These are phyloP conservation scores for Dacryopinax spathularia DNA, from an alignment of 768 basidiomycete genomes.

Conservation along the genomic window DNA sequence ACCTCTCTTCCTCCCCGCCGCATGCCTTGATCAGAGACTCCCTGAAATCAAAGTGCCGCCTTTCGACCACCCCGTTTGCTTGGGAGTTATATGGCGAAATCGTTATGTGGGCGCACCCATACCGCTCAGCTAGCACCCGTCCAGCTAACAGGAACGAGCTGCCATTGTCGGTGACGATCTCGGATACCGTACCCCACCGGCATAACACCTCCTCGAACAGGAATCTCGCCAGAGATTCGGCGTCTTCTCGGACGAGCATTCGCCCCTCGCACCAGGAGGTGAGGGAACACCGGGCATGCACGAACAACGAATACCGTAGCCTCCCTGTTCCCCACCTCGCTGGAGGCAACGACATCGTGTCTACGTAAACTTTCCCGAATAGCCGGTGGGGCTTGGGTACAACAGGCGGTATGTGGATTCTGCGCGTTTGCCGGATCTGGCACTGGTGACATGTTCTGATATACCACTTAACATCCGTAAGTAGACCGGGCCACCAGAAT, in stretches of 20 bases:
- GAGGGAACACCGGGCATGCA: background rate
- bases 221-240: background rate
- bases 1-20: conserved; percentile 22
- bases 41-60: conserved; percentile 23
- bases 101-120: conserved; percentile 20
- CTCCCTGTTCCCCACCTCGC: too few relatives aligned
- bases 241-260: background rate
- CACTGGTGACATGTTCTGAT: background rate
- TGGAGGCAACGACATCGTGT: background rate
- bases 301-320: background rate
- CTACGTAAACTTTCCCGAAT: background rate
- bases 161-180: conserved; percentile 5
- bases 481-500: background rate
- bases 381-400: background rate
- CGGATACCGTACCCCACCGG: background rate
- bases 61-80: conserved; percentile 28
- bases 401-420: background rate
- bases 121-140: conserved; percentile 15
- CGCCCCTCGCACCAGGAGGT: background rate
- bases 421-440: background rate
- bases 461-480: background rate
- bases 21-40: conserved; percentile 26
- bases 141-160: conserved; percentile 16
- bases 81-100: conserved; percentile 27
- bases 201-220: conserved; percentile 1